Percentiles rank a stretch among this genome's conserved stretches.
These are phyloP conservation scores for Alternaria sp. DNA, from an alignment of 2,329 filamentous ascomycete species.

Conservation along the genomic window DNA sequence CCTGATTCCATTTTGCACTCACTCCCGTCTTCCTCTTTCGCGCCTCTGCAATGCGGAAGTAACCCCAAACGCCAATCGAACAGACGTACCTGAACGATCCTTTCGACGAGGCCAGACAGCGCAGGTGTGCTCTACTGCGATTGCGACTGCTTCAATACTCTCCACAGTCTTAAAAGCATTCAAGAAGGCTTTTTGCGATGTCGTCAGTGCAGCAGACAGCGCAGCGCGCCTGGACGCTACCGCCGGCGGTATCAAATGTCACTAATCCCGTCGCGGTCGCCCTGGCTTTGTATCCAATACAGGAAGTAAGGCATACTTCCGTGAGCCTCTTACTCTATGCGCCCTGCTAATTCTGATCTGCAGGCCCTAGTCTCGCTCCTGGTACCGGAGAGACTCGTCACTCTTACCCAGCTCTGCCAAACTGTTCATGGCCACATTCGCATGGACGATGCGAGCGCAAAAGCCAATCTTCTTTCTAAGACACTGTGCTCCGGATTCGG, in stretches of 20 bases:
- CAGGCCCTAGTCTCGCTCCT: slow-evolving; percentile 10
- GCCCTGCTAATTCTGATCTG: not conserved
- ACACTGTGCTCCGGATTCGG: slow-evolving; percentile 15
- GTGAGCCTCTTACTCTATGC: not conserved
- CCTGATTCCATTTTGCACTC: not conserved
- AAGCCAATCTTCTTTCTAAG: slow-evolving; percentile 14
- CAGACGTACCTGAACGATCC: not conserved
- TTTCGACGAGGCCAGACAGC: not conserved
- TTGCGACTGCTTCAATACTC: not conserved
- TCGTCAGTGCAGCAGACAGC: not conserved
- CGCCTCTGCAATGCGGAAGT: not conserved
- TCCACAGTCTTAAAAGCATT: not conserved
- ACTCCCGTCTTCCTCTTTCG: not conserved
- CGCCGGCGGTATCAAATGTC: slow-evolving; percentile 2
- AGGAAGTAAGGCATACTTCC: slow-evolving; percentile 5
- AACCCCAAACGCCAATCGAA: not conserved
- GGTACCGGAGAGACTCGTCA: slow-evolving; percentile 4
- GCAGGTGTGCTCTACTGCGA: not conserved
- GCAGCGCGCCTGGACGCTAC: slow-evolving; percentile 3
- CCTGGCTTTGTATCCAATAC: slow-evolving; percentile 9
- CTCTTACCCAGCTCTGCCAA: slow-evolving; percentile 6
- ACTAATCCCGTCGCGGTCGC: not conserved
- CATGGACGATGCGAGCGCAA: slow-evolving; percentile 7
- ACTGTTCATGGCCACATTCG: slow-evolving; percentile 6
- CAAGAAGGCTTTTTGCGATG: not conserved